Conservation (phyloP, 2,329 filamentous ascomycete species). For the Penicillium polonicum region DNA sequence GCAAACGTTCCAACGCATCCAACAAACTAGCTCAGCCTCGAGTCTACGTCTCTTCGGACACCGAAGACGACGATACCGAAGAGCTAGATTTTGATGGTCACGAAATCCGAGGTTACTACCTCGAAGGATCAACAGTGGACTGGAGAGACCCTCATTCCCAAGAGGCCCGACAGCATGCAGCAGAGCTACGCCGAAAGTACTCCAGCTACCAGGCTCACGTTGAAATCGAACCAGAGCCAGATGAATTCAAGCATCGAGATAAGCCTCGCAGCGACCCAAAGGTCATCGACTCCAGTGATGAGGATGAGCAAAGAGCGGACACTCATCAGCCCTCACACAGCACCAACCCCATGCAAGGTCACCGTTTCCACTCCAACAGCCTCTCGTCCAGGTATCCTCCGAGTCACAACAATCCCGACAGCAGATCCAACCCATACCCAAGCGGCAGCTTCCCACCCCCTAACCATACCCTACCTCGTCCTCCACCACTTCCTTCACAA, state of each 20-base stretch:
- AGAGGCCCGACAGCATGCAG: constrained; percentile 35
- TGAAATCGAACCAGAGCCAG: constrained; percentile 35
- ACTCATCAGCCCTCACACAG: constrained; percentile 6
- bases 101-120: constrained; percentile 32
- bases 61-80: constrained; percentile 20
- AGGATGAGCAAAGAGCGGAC: constrained; percentile 14
- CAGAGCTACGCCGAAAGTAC: constrained; percentile 33
- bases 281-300: constrained; percentile 17
- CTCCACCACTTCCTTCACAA: background rate
- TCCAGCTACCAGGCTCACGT: constrained; percentile 38
- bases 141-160: constrained; percentile 41
- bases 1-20: background rate
- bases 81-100: constrained; percentile 24
- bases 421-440: constrained; percentile 9
- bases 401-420: constrained; percentile 3
- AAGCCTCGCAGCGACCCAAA: constrained; percentile 1
- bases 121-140: constrained; percentile 37
- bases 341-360: background rate
- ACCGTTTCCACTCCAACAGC: constrained; percentile 16
- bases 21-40: constrained; percentile 4
- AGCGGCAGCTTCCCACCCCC: constrained; percentile 13
- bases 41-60: constrained; percentile 25
- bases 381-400: constrained; percentile 15
- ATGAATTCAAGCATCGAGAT: constrained; percentile 11
- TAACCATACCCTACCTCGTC: constrained; percentile 9